phyloP scores from a whole-genome alignment of 768 basidiomycete species.

The Serendipita indica region DNA sequence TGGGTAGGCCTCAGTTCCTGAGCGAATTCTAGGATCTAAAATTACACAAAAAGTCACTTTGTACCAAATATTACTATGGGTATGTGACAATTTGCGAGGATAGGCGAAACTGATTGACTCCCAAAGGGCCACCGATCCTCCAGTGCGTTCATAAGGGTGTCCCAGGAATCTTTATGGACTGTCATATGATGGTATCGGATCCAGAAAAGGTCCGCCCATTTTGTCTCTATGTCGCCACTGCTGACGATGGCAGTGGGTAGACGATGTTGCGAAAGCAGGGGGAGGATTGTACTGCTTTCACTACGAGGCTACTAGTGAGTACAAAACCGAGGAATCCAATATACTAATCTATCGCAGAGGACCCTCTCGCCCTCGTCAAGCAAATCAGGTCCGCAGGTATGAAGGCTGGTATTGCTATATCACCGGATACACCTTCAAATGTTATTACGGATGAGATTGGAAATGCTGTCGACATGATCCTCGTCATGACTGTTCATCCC shows the following conservation, averaged over 20 bases:
- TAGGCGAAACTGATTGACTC: not conserved
- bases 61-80: slow-evolving; percentile 99
- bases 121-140: slow-evolving; percentile 71
- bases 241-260: slow-evolving; percentile 61
- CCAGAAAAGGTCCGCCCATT: slow-evolving; percentile 57
- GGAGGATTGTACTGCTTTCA: slow-evolving; percentile 95
- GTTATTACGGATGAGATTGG: slow-evolving; percentile 79
- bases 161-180: slow-evolving; percentile 98
- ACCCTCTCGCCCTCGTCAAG: slow-evolving; percentile 62
- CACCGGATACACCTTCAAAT: slow-evolving; percentile 80
- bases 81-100: slow-evolving; percentile 22
- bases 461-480: slow-evolving; percentile 78
- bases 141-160: slow-evolving; percentile 71
- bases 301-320: slow-evolving; percentile 77
- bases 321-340: not conserved
- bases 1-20: slow-evolving; percentile 39
- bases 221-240: not conserved
- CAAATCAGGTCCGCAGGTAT: slow-evolving; percentile 71
- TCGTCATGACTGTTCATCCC: slow-evolving; percentile 97
- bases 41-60: slow-evolving; percentile 52
- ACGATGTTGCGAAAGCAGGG: slow-evolving; percentile 90
- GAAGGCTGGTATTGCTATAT: slow-evolving; percentile 93
- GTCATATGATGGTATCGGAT: slow-evolving; percentile 98
- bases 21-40: not conserved
- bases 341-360: slow-evolving; percentile 27